Evolutionary conservation across 768 basidiomycete species (phyloP), one percentile per base, ranked within the genome.

Genomic region (Heimioporus sp.): DNA sequence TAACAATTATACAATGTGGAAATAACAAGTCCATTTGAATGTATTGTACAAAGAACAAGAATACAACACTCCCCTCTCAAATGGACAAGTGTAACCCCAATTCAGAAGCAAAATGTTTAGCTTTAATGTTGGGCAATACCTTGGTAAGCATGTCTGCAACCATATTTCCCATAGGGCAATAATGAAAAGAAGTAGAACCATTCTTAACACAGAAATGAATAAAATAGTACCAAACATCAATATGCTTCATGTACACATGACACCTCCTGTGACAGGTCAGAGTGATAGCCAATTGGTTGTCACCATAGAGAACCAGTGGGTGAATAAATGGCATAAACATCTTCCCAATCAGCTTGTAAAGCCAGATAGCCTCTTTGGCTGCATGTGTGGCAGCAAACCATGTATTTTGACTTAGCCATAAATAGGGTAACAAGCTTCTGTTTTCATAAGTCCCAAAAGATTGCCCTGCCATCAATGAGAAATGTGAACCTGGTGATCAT

Each of bases 401-500:
- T 15, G 9, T 52, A 56, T n/a, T 52, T 20, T 0, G 42, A 37
- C 34, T 47, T 15, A 0, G 45, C 17, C 0, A 37, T 54, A 2
- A 20, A 57, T 1, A 57, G 0, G 55, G 36, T n/a, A n/a, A n/a
- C n/a, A n/a, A n/a, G n/a, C 10, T 55, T 50, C 8, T 58, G 53
- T 16, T 55, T 58, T 8, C 15, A 10, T 0, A 17, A 58, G 1
- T 20, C 39, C 50, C 47, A 58, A 0, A 36, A 12, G 5, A 58
- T 43, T 13, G 24, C 43, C 11, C 52, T 47, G 6, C 53, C 32
- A 28, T 58, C 10, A 1, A 55, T 16, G 3, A 58, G 37, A 21
- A 51, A 54, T 1, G 49, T 11, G 19, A 34, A 57, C 1, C 53
- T 39, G 1, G 46, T 51, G 8, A 57, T 51, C 0, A 36, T 21